A percentile compares a stretch with the other conserved stretches of the same genome.
These are phyloP conservation scores for Colletotrichum scovillei DNA, from an alignment of 2,329 filamentous ascomycete species.

Conservation along the genomic window DNA sequence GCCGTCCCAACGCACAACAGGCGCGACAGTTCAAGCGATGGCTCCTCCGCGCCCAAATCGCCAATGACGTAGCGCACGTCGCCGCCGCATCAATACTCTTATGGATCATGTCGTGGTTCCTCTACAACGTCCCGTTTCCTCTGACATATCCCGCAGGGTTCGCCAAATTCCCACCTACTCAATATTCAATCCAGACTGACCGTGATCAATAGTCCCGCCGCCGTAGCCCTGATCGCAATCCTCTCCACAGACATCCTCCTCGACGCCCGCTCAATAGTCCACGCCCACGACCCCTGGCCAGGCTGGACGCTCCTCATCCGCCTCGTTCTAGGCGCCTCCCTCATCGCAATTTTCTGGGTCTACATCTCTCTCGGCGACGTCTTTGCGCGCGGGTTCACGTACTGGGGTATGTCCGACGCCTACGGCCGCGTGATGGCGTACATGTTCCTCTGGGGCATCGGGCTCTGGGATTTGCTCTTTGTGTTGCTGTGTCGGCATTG, in stretches of 20 bases:
- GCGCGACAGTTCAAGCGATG: slow-evolving; percentile 28
- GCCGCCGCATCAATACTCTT: slow-evolving; percentile 45
- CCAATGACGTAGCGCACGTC: slow-evolving; percentile 45
- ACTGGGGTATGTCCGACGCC: slow-evolving; percentile 47
- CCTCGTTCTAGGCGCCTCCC: slow-evolving; percentile 44
- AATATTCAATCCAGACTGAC: neutral
- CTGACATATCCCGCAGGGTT: slow-evolving; percentile 33
- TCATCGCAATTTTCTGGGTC: slow-evolving; percentile 50
- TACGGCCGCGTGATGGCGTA: slow-evolving; percentile 47
- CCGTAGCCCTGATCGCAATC: slow-evolving; percentile 45
- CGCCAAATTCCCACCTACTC: neutral
- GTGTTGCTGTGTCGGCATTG: slow-evolving; percentile 23
- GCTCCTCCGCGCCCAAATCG: slow-evolving; percentile 40
- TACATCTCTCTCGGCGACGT: slow-evolving; percentile 48
- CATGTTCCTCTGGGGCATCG: slow-evolving; percentile 47
- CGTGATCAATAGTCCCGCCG: slow-evolving; percentile 40
- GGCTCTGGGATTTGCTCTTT: slow-evolving; percentile 29
- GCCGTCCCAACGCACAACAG: slow-evolving; percentile 16
- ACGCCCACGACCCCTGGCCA: slow-evolving; percentile 45
- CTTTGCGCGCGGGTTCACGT: slow-evolving; percentile 49
- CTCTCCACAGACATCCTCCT: slow-evolving; percentile 48
- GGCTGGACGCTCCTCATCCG: slow-evolving; percentile 47
- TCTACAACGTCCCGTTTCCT: slow-evolving; percentile 41
- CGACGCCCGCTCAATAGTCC: slow-evolving; percentile 48
- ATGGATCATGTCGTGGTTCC: slow-evolving; percentile 46